These are phyloP conservation scores for Colletotrichum somersetense DNA, from an alignment of 2,329 filamentous ascomycete species.

Conservation along the genomic window DNA sequence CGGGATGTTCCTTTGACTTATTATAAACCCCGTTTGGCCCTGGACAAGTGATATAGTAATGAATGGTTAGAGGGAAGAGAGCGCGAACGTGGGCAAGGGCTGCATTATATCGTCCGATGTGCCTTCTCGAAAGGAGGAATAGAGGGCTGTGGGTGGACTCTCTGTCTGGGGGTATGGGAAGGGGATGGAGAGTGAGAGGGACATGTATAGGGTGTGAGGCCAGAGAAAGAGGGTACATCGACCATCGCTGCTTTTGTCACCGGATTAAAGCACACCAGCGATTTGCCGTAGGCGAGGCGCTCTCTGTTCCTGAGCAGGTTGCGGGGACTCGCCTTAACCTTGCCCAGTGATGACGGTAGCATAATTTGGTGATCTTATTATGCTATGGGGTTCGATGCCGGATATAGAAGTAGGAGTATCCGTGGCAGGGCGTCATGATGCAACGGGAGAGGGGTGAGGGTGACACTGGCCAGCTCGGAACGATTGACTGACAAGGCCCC, in stretches of 20 bases:
- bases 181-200: slow-evolving; percentile 28
- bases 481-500: slow-evolving; percentile 52
- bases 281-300: slow-evolving; percentile 63
- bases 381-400: slow-evolving; percentile 63
- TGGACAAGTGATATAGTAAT: slow-evolving; percentile 52
- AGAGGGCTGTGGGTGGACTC: slow-evolving; percentile 43
- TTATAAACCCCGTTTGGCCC: slow-evolving; percentile 50
- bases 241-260: slow-evolving; percentile 56
- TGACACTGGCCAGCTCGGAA: slow-evolving; percentile 48
- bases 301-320: slow-evolving; percentile 60
- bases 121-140: slow-evolving; percentile 51
- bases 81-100: slow-evolving; percentile 52
- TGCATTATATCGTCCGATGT: slow-evolving; percentile 64
- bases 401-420: slow-evolving; percentile 65
- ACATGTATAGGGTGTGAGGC: slow-evolving; percentile 36
- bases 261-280: slow-evolving; percentile 61
- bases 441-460: slow-evolving; percentile 52
- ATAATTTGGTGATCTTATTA: slow-evolving; percentile 74
- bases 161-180: slow-evolving; percentile 33
- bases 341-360: slow-evolving; percentile 64
- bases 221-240: slow-evolving; percentile 47
- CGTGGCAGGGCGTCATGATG: slow-evolving; percentile 57
- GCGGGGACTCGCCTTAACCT: slow-evolving; percentile 58
- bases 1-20: slow-evolving; percentile 49
- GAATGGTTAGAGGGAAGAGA: slow-evolving; percentile 49